phyloP scores from a whole-genome alignment of 805 yeast species.

The Suhomyces canberraensis region DNA sequence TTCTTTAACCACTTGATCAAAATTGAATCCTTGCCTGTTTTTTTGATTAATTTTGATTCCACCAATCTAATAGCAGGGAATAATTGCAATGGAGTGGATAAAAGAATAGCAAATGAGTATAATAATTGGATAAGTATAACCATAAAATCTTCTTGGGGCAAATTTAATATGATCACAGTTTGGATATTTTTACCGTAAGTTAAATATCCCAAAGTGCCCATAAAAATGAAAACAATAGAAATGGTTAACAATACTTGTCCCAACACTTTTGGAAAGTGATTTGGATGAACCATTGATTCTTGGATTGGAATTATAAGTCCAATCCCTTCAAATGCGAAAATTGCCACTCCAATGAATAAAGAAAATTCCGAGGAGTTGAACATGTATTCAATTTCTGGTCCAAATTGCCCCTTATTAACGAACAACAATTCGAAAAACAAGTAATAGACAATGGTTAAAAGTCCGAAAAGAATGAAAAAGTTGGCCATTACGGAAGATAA shows the following conservation, averaged over 20 bases:
- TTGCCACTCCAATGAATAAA: slow-evolving; percentile 76
- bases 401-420: slow-evolving; percentile 37
- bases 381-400: slow-evolving; percentile 45
- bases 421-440: slow-evolving; percentile 43
- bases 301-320: slow-evolving; percentile 80
- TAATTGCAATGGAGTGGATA: slow-evolving; percentile 77
- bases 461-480: slow-evolving; percentile 62
- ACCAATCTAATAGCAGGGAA: slow-evolving; percentile 76
- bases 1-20: slow-evolving; percentile 67
- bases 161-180: slow-evolving; percentile 67
- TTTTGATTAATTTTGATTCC: slow-evolving; percentile 55
- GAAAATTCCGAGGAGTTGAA: slow-evolving; percentile 63
- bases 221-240: slow-evolving; percentile 55
- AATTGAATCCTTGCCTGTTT: slow-evolving; percentile 54
- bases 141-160: slow-evolving; percentile 63
- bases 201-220: slow-evolving; percentile 67
- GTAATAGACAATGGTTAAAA: slow-evolving; percentile 60
- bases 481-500: slow-evolving; percentile 71
- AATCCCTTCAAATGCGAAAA: slow-evolving; percentile 86
- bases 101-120: slow-evolving; percentile 69
- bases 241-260: slow-evolving; percentile 60
- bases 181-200: slow-evolving; percentile 64
- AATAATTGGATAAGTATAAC: slow-evolving; percentile 66
- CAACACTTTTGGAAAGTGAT: slow-evolving; percentile 65
- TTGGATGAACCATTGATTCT: slow-evolving; percentile 76